Conservation (phyloP, 1,284 basidiomycete genomes). For the Stygiomarasmius scandens region DNA sequence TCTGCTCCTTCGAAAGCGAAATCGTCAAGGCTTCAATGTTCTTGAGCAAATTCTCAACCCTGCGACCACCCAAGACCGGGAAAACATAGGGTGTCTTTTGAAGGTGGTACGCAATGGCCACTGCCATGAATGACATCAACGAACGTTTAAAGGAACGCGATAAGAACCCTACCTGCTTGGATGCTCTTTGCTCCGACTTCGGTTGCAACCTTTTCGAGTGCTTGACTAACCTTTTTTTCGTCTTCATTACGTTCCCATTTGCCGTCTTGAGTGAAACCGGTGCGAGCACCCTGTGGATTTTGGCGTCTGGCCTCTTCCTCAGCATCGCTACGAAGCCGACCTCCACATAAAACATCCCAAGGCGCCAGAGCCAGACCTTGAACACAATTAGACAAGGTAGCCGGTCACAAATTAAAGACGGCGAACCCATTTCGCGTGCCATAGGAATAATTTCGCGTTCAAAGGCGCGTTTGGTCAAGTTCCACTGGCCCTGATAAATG, state of each 20-base stretch:
- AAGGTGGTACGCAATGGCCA: constrained; percentile 11
- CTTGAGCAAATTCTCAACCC: constrained; percentile 6
- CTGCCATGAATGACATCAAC: neutral
- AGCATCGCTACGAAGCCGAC: constrained; percentile 1
- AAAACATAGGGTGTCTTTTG: constrained; percentile 13
- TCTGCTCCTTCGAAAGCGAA: constrained; percentile 9
- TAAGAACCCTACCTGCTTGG: neutral
- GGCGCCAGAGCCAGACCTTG: constrained; percentile 3
- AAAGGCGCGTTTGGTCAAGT: constrained; percentile 9
- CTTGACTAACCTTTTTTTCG: constrained; percentile 25
- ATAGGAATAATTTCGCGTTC: constrained; percentile 13
- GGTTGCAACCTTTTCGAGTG: constrained; percentile 11
- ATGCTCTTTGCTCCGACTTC: constrained; percentile 4
- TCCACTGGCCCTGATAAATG: constrained; percentile 11
- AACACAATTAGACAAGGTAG: neutral
- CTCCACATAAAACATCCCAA: constrained; percentile 1
- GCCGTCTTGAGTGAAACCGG: constrained; percentile 13
- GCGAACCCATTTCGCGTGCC: constrained; percentile 6
- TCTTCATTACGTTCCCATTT: constrained; percentile 26
- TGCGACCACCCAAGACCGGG: constrained; percentile 7
- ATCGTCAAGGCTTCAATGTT: constrained; percentile 11
- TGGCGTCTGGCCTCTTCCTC: constrained; percentile 4
- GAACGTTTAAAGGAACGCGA: no score
- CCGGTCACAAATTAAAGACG: neutral
- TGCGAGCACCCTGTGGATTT: constrained; percentile 15